Conservation (phyloP, 2,329 filamentous ascomycete species). For the Alternaria burnsii region DNA sequence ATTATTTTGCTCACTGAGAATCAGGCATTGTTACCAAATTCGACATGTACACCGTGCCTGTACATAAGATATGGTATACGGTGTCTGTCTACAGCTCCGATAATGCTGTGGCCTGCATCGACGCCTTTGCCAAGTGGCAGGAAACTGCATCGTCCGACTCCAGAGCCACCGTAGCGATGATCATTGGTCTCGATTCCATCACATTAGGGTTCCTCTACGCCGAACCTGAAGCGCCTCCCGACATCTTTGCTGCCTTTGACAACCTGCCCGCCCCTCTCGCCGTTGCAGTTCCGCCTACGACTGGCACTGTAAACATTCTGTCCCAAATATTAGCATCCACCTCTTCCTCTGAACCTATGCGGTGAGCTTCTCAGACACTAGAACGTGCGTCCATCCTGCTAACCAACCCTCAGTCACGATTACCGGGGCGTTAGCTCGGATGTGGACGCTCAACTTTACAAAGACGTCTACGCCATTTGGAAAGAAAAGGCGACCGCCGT, state of each 20-base stretch:
- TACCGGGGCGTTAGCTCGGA: background rate
- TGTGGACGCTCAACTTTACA: background rate
- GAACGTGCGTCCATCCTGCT: background rate
- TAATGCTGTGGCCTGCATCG: background rate
- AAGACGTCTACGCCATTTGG: background rate
- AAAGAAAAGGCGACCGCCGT: background rate
- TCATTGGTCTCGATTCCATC: background rate
- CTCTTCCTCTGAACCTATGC: background rate
- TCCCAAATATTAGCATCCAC: background rate
- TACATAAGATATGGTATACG: background rate
- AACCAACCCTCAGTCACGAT: background rate
- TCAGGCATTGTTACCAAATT: background rate
- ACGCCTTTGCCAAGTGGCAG: background rate
- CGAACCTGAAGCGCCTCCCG: background rate
- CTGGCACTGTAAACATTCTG: background rate
- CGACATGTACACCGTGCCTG: background rate
- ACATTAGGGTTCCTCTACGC: background rate
- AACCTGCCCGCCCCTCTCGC: background rate
- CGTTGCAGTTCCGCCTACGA: background rate
- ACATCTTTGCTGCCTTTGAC: background rate
- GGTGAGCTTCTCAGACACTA: background rate
- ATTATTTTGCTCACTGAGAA: background rate
- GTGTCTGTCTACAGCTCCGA: background rate
- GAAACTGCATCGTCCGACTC: background rate
- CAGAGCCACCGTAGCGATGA: background rate